Evolutionary conservation across 1,284 basidiomycete genomes (phyloP), one percentile per base, ranked within the genome.

Genomic region (Moesziomyces aphidis): DNA sequence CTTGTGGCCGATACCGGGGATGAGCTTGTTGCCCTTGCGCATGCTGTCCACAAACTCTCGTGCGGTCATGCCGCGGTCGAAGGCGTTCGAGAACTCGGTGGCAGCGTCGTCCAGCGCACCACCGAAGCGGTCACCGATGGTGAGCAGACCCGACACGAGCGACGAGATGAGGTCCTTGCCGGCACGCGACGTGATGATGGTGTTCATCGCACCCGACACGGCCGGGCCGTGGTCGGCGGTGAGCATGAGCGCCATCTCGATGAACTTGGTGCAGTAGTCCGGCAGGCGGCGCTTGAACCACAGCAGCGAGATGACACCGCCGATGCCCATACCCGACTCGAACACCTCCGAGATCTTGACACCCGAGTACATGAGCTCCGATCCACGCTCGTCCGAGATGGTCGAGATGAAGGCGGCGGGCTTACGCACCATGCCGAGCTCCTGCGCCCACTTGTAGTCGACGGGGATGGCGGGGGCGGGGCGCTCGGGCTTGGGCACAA

Each of bases 391-490:
- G 87, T 99, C 97, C 65, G 95, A 97, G 87, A 99, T 99, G 78
- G 97, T 98, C 56, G 95, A 97, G 88, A 99, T 98, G 89, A 99
- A 99, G 15, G 96, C 95, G 48, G 96, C 95, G 45, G 96, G 96
- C 88, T 98, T 98, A 85, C 96, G 92, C 86, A 99, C 95, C 86
- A 98, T 91, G 65, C 96, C 96, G 64, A 98, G 91, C 88, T 98
- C 96, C 88, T 88, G 86, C 48, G 96, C 96, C 96, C 96, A 98
- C 89, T 98, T 97, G 92, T 98, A 99, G 88, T 99, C 96, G 93
- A 98, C 96, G 28, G 96, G 96, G 85, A 98, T 98, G 75, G 93
- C 91, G 23, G 96, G 96, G 34, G 95, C 94, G 45, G 95, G 92
- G 63, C 91, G 88, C 88, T 98, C 96, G 54, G 88, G 79, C 88